Evolutionary conservation across 352 stramenopile species (phyloP).

Genomic region (Pythium rhizo-oryzae): DNA sequence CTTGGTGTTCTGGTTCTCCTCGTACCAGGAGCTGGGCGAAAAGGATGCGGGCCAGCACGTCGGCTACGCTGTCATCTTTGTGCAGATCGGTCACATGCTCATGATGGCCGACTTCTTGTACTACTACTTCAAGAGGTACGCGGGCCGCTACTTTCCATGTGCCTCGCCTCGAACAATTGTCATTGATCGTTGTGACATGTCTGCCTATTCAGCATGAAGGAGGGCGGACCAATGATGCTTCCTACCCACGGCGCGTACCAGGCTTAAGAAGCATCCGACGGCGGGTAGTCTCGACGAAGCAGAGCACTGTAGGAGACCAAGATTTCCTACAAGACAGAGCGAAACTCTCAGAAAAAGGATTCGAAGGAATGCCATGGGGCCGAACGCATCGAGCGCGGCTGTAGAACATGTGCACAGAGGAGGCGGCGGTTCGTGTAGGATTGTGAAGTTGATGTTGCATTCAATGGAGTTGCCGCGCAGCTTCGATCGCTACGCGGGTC

Average conservation of each 20-base stretch:
- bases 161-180: background rate
- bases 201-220: constrained; percentile 68
- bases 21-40: constrained; percentile 97
- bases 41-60: constrained; percentile 90
- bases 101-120: constrained; percentile 99
- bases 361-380: background rate
- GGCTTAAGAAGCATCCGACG: constrained; percentile 39
- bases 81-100: constrained; percentile 98
- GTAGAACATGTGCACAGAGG: background rate
- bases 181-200: background rate
- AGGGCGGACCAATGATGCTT: constrained; percentile 89
- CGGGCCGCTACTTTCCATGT: constrained; percentile 15
- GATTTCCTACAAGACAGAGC: background rate
- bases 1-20: constrained; percentile 99
- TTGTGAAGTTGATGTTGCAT: constrained; percentile 8
- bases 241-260: constrained; percentile 87
- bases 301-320: background rate
- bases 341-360: background rate
- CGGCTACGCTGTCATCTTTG: constrained; percentile 95
- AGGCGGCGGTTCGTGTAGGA: background rate
- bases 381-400: background rate
- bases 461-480: constrained; percentile 8
- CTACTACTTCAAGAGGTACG: constrained; percentile 97
- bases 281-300: background rate
- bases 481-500: constrained; percentile 20